Conservation (phyloP, 1,284 basidiomycete species). For the Phellinidium pouzarii region DNA sequence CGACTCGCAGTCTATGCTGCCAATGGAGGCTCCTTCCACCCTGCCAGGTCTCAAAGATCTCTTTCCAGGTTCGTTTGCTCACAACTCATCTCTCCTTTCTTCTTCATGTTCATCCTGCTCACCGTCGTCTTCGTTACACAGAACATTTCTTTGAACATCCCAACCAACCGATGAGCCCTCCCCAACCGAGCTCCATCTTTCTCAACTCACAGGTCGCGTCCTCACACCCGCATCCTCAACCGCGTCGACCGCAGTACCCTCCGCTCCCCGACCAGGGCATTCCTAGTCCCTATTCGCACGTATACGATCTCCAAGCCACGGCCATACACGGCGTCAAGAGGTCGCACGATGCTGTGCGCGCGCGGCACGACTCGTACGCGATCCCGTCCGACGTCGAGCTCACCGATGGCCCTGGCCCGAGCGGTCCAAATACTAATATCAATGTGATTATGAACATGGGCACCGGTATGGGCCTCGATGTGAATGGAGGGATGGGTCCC, state of each 20-base stretch:
- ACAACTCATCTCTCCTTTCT: not conserved
- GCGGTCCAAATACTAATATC: not conserved
- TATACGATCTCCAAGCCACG: no score
- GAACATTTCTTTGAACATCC: not conserved
- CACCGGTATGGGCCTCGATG: not conserved
- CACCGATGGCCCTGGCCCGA: not conserved
- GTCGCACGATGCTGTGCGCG: not conserved
- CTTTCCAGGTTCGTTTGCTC: not conserved
- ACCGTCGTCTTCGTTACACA: not conserved
- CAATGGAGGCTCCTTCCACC: not conserved
- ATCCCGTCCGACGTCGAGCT: not conserved
- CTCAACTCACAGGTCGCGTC: not conserved
- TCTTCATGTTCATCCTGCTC: not conserved
- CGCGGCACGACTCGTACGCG: not conserved
- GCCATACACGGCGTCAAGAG: not conserved
- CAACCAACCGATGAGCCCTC: not conserved
- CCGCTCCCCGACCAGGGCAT: no score
- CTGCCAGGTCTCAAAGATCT: slow-evolving; percentile 1
- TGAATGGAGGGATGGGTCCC: not conserved
- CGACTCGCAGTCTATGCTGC: not conserved
- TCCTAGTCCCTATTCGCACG: no score
- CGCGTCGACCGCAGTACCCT: no score
- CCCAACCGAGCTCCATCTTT: not conserved
- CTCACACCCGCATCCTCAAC: not conserved
- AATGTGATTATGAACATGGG: not conserved